Evolutionary conservation across 2,329 filamentous ascomycete species (phyloP).

Genomic region (Colletotrichum endophyticum): DNA sequence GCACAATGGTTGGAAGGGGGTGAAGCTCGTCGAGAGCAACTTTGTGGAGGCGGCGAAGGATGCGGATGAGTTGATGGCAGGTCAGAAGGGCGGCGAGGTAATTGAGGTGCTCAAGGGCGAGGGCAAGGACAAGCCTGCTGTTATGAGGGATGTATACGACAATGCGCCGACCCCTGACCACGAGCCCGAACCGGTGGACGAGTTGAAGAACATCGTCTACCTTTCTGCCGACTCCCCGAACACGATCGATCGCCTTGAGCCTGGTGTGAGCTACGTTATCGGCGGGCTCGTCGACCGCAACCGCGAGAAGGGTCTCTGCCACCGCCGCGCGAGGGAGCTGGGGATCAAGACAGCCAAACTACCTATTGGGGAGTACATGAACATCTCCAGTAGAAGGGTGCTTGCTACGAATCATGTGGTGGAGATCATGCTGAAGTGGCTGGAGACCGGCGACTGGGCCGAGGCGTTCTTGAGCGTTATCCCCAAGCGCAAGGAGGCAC

Average conservation of each 20-base stretch:
- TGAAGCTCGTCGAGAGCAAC: constrained; percentile 75
- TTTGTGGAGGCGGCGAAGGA: constrained; percentile 72
- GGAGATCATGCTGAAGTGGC: constrained; percentile 94
- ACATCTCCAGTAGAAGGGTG: constrained; percentile 86
- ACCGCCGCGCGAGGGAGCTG: constrained; percentile 75
- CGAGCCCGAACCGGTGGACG: constrained; percentile 33
- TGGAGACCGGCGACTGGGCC: constrained; percentile 91
- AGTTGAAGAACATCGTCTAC: constrained; percentile 71
- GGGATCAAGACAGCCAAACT: constrained; percentile 88
- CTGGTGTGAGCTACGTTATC: constrained; percentile 90
- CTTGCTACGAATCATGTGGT: constrained; percentile 94
- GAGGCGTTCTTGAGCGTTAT: constrained; percentile 87
- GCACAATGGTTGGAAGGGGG: constrained; percentile 80
- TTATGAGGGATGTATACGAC: constrained; percentile 32
- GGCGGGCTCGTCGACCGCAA: constrained; percentile 97
- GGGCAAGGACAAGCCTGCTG: constrained; percentile 35
- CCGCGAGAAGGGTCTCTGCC: constrained; percentile 92
- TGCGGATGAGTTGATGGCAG: constrained; percentile 72
- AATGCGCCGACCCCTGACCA: constrained; percentile 36
- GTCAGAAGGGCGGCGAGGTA: constrained; percentile 58
- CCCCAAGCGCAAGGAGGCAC: constrained; percentile 86
- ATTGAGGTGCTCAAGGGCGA: constrained; percentile 59
- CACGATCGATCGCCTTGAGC: constrained; percentile 81
- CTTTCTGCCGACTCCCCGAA: constrained; percentile 90
- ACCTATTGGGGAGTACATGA: constrained; percentile 93